A percentile compares a stretch with the other conserved stretches of the same genome.
Conservation (phyloP, 495 filamentous ascomycete species). For the Penicillium diatomitis region DNA sequence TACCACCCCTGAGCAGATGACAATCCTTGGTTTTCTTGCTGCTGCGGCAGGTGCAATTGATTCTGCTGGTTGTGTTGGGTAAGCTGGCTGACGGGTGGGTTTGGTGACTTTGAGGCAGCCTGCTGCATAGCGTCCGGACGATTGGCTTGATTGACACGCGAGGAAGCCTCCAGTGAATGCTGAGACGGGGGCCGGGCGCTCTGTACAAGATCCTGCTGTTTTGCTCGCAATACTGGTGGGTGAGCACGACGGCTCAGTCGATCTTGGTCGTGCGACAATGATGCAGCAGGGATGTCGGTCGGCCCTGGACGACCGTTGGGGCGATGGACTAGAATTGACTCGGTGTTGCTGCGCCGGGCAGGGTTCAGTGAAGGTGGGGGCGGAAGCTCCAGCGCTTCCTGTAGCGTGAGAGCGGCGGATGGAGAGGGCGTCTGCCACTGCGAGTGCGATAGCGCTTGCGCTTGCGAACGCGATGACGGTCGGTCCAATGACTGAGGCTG, state of each 20-base stretch:
- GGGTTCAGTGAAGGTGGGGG: too few relatives aligned
- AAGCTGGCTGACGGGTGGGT: not conserved
- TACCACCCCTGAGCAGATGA: slow-evolving; percentile 1
- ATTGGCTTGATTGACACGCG: slow-evolving; percentile 19
- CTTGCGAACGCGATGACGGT: not conserved
- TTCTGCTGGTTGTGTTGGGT: not conserved
- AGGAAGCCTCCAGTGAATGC: slow-evolving; percentile 43
- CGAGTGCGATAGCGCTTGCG: not conserved
- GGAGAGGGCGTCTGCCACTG: too few relatives aligned
- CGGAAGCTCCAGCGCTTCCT: too few relatives aligned
- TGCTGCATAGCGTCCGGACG: slow-evolving; percentile 29
- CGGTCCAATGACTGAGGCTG: not conserved
- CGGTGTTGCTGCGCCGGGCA: slow-evolving; percentile 16
- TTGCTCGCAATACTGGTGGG: slow-evolving; percentile 3
- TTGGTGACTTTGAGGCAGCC: slow-evolving; percentile 9
- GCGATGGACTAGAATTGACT: slow-evolving; percentile 28
- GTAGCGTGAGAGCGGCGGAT: too few relatives aligned
- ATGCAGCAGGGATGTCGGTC: slow-evolving; percentile 14
- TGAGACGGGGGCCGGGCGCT: slow-evolving; percentile 47
- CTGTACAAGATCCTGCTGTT: slow-evolving; percentile 16
- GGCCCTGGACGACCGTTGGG: slow-evolving; percentile 43
- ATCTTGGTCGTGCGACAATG: slow-evolving; percentile 16
- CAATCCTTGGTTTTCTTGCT: not conserved
- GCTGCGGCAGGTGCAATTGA: not conserved
- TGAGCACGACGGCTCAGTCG: slow-evolving; percentile 6